Base-by-base conservation (phyloP, 2,329 filamentous ascomycete genomes). In the Hymenoscyphus fraxineus region DNA sequence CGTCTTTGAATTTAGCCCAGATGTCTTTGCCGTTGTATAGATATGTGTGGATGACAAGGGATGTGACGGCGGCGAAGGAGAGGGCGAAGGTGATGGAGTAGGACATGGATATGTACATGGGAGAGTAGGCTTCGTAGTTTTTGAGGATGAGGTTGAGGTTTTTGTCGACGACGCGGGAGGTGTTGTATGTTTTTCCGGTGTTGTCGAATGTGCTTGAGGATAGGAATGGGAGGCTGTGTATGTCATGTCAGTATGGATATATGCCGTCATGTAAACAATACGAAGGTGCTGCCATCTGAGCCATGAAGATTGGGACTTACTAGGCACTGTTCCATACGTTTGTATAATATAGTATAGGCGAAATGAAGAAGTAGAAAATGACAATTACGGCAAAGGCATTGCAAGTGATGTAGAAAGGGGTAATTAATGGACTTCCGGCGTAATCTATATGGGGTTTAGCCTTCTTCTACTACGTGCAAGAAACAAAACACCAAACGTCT, bases 121-220 rank as follows among this genome's bases (percentile, higher is more conserved):
- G 91, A 0, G 88, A 89, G 0, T 88, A 91, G 66, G 88, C 79
- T 69, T 85, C 77, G 75, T 92, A 92, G 4, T 85, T 87, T 51
- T 80, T 78, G 66, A 83, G 80, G 69, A 91, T 80, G 32, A 92
- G 79, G 0, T 83, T 88, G 60, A 84, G 84, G 1, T 89, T 81
- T 0, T 82, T 72, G 1, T 83, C 87, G 2, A 91, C 77, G 58
- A 92, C 83, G 5, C 82, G 81, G 2, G 80, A 79, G 1, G 88
- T 88, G 70, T 92, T 85, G 77, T 92, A 92, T 0, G 67, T 39
- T 0, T 76, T 69, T 1, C 86, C 89, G 0, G 83, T 90, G 71
- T 92, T 92, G 76, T 92, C 89, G 70, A 91, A 92, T n/a, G 85
- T 90, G 63, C 79, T 80, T 1, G 87, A 85, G 72, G 90, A 88